These are phyloP conservation scores for Pyricularia grisea DNA, from an alignment of 2,329 filamentous ascomycete genomes.

Conservation along the genomic window DNA sequence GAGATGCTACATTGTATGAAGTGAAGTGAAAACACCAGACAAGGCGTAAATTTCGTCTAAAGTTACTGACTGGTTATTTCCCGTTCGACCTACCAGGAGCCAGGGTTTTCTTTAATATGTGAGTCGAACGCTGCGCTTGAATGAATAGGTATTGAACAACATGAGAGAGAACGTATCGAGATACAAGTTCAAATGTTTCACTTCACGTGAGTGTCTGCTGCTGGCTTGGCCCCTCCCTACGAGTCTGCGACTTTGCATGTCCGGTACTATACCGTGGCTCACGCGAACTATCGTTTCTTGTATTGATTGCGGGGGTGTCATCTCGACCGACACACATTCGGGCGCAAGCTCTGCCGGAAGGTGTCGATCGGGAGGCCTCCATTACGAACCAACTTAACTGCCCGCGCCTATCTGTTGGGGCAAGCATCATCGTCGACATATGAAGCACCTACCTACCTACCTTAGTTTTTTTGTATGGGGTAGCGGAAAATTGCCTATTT, in stretches of 20 bases:
- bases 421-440: background rate
- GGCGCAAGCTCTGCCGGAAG: background rate
- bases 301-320: background rate
- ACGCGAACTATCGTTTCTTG: background rate
- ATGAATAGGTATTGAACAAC: background rate
- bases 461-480: background rate
- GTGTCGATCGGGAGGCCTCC: background rate
- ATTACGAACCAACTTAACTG: no score
- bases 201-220: background rate
- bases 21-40: background rate
- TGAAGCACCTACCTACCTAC: background rate
- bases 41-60: background rate
- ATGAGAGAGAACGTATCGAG: background rate
- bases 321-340: background rate
- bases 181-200: background rate
- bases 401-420: no score
- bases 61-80: background rate
- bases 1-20: background rate
- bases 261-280: background rate
- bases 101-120: background rate
- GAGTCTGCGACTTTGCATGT: background rate
- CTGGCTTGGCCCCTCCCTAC: background rate
- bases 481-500: background rate
- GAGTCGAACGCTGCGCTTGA: background rate
- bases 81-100: background rate